These are phyloP conservation scores for Corchorus capsularis DNA, from an alignment of 345 rosid species.

Conservation along the genomic window DNA sequence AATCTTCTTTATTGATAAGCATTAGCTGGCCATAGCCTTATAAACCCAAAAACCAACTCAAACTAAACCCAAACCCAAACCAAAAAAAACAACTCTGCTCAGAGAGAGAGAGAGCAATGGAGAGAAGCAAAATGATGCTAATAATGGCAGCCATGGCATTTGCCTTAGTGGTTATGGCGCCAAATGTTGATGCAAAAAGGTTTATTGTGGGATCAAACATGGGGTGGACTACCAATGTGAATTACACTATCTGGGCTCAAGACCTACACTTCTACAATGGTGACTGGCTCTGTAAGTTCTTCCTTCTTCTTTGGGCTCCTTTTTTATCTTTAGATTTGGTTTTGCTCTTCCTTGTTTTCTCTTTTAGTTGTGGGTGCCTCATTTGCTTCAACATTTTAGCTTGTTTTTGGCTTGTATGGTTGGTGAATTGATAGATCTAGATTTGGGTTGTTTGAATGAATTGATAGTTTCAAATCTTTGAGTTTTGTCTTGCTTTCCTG, in stretches of 20 bases:
- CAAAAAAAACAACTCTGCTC: conserved; percentile 6
- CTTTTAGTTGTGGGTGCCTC: neutral
- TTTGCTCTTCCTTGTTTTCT: neutral
- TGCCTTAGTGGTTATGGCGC: conserved; percentile 38
- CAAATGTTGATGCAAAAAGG: conserved; percentile 54
- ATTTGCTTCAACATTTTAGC: neutral
- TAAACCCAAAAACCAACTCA: neutral
- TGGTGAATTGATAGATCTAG: conserved; percentile 36
- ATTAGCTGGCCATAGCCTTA: conserved; percentile 12
- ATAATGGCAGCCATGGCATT: conserved; percentile 34
- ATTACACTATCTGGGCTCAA: conserved; percentile 82
- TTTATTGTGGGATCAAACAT: conserved; percentile 63
- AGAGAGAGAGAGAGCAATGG: conserved; percentile 32
- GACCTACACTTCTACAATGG: conserved; percentile 83
- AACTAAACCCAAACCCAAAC: neutral
- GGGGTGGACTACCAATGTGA: conserved; percentile 70
- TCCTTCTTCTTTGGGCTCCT: conserved; percentile 11
- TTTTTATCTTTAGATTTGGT: conserved; percentile 30
- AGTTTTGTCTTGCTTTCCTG: conserved; percentile 14
- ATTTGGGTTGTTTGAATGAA: conserved; percentile 11
- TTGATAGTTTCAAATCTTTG: conserved; percentile 1
- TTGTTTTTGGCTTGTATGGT: neutral
- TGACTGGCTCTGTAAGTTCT: conserved; percentile 87
- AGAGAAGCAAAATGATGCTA: conserved; percentile 32
- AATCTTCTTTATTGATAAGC: neutral